A percentile compares a stretch with the other conserved stretches of the same genome.
Conservation (phyloP, 805 yeast species). For the Metschnikowia bowlesiae region DNA sequence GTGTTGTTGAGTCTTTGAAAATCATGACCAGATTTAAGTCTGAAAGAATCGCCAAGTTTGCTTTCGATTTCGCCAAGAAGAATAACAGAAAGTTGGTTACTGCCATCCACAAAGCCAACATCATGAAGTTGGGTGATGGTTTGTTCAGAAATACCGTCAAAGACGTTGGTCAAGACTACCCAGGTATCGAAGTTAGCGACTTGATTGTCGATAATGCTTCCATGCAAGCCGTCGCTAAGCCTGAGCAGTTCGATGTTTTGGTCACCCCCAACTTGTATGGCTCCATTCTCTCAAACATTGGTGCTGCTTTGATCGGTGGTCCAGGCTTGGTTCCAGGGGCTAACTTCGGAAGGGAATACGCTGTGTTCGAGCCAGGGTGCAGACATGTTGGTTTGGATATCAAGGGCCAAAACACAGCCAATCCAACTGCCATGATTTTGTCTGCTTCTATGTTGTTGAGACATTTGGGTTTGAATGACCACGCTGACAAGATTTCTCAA, state of each 20-base stretch:
- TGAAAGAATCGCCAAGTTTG: constrained; percentile 96
- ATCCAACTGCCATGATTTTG: constrained; percentile 96
- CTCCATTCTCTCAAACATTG: constrained; percentile 93
- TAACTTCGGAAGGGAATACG: constrained; percentile 95
- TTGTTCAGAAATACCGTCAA: constrained; percentile 91
- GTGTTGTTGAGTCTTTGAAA: constrained; percentile 95
- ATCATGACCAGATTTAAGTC: constrained; percentile 91
- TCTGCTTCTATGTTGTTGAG: constrained; percentile 89
- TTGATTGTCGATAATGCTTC: constrained; percentile 98
- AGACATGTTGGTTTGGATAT: constrained; percentile 98
- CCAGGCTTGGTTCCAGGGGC: constrained; percentile 99
- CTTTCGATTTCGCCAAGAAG: constrained; percentile 90
- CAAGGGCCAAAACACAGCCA: constrained; percentile 90
- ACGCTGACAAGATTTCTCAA: constrained; percentile 80
- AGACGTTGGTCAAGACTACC: constrained; percentile 79
- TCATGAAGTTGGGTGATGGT: constrained; percentile 98
- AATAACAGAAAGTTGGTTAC: constrained; percentile 91
- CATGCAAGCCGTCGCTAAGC: constrained; percentile 98
- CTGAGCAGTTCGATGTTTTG: constrained; percentile 96
- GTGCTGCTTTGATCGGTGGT: constrained; percentile 96
- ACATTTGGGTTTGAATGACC: constrained; percentile 83
- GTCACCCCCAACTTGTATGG: constrained; percentile 99
- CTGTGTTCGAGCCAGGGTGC: constrained; percentile 99
- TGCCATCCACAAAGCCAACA: constrained; percentile 98
- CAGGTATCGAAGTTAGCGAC: constrained; percentile 77